Percentiles rank a stretch among this genome's conserved stretches.
phyloP scores from a whole-genome alignment of 257 asterid genomes.

The Penstemon newberryi region DNA sequence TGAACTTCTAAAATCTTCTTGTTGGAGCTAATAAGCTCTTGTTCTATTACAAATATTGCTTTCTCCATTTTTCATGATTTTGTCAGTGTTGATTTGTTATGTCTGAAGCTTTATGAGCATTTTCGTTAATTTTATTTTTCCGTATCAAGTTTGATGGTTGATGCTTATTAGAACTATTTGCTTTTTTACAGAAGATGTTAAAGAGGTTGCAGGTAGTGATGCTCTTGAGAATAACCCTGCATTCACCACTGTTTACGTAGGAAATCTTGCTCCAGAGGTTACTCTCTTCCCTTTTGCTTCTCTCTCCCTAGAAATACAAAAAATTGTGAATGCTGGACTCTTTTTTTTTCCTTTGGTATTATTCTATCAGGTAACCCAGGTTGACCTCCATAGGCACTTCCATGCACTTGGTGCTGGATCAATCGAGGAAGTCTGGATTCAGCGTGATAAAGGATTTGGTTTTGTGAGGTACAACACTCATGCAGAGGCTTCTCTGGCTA shows the following conservation, averaged over 20 bases:
- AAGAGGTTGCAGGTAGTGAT: slow-evolving; percentile 64
- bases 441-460: slow-evolving; percentile 94
- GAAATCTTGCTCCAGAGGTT: slow-evolving; percentile 95
- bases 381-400: slow-evolving; percentile 91
- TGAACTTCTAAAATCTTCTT: neutral
- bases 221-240: slow-evolving; percentile 93
- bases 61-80: neutral
- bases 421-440: slow-evolving; percentile 92
- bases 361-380: slow-evolving; percentile 69
- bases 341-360: slow-evolving; percentile 3
- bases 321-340: neutral
- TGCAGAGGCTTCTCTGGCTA: slow-evolving; percentile 87
- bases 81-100: neutral
- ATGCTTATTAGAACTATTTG: slow-evolving; percentile 19
- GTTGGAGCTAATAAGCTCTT: too few relatives aligned
- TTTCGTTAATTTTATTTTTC: neutral
- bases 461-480: slow-evolving; percentile 86
- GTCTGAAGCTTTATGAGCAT: neutral
- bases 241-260: slow-evolving; percentile 86
- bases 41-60: neutral
- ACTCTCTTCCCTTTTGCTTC: slow-evolving; percentile 2
- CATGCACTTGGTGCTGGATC: slow-evolving; percentile 84
- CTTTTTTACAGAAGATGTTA: slow-evolving; percentile 68
- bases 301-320: slow-evolving; percentile 12
- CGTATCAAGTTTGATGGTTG: neutral